Conservation (phyloP, 805 yeast genomes). For the Nematodospora valgi region DNA sequence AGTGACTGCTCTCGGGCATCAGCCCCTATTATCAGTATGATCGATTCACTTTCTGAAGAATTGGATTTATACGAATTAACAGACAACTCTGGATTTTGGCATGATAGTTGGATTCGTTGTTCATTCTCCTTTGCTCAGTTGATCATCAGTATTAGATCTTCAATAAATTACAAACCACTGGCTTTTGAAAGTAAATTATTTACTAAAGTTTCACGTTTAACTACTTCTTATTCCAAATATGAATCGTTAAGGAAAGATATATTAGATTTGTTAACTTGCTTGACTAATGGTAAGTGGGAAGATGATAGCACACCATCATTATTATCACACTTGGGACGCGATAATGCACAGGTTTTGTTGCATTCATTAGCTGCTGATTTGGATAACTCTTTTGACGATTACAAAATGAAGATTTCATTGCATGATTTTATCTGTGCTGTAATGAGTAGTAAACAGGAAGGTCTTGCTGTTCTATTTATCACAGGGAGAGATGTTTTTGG, state of each 20-base stretch:
- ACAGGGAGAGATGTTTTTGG: conserved; percentile 55
- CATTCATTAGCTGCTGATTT: conserved; percentile 60
- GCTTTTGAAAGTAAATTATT: conserved; percentile 63
- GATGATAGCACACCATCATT: conserved; percentile 67
- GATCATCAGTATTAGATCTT: conserved; percentile 55
- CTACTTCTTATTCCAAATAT: conserved; percentile 52
- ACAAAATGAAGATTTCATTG: conserved; percentile 48
- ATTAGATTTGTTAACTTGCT: conserved; percentile 51
- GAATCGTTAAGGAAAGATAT: conserved; percentile 47
- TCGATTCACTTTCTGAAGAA: conserved; percentile 44
- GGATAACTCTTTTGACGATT: conserved; percentile 51
- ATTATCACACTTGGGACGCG: conserved; percentile 74
- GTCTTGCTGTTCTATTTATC: conserved; percentile 65
- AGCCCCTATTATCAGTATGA: conserved; percentile 48
- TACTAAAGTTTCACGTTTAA: conserved; percentile 51
- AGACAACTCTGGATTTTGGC: conserved; percentile 46
- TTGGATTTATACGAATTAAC: conserved; percentile 34
- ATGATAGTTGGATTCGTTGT: conserved; percentile 45
- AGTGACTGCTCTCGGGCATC: conserved; percentile 51
- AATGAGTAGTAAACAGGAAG: conserved; percentile 72
- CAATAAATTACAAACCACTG: conserved; percentile 50
- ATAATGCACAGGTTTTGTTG: conserved; percentile 56
- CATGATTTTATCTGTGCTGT: conserved; percentile 67
- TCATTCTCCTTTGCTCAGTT: conserved; percentile 55
- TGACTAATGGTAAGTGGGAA: conserved; percentile 56